Evolutionary conservation across 805 yeast genomes (phyloP).

Genomic region (Naumovozyma baii): DNA sequence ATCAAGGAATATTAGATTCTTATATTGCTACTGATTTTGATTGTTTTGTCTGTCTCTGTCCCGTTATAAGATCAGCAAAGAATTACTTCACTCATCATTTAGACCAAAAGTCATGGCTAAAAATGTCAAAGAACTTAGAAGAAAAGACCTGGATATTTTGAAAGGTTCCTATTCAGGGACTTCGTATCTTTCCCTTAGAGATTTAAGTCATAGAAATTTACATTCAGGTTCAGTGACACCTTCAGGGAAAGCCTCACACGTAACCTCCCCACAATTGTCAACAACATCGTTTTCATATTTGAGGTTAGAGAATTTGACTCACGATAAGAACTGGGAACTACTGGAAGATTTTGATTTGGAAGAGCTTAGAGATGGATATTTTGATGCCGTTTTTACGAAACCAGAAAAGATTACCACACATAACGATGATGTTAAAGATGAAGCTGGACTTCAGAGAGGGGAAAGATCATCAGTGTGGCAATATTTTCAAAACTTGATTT

Average conservation of each 20-base stretch:
- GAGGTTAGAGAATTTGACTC: constrained; percentile 23
- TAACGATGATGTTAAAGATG: constrained; percentile 3
- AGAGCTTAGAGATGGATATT: constrained; percentile 41
- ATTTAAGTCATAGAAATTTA: constrained; percentile 3
- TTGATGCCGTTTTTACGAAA: constrained; percentile 36
- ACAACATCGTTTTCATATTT: constrained; percentile 32
- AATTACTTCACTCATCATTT: too few species aligned
- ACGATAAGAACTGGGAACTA: constrained; percentile 24
- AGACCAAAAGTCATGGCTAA: not conserved
- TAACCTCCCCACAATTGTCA: constrained; percentile 14
- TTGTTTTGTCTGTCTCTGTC: too few species aligned
- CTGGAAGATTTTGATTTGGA: constrained; percentile 32
- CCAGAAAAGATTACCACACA: too few species aligned
- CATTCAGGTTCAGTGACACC: not conserved
- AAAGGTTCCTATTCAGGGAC: constrained; percentile 22
- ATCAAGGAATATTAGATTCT: too few species aligned
- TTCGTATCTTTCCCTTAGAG: constrained; percentile 17
- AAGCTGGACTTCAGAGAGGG: too few species aligned
- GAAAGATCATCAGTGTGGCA: too few species aligned
- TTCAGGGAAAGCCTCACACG: not conserved
- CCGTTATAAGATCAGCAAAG: too few species aligned
- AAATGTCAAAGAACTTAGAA: not conserved
- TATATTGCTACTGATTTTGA: too few species aligned
- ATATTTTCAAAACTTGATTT: too few species aligned
- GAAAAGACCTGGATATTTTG: constrained; percentile 8